Base-by-base conservation (phyloP, 768 basidiomycete genomes). In the Cubamyces sp. region DNA sequence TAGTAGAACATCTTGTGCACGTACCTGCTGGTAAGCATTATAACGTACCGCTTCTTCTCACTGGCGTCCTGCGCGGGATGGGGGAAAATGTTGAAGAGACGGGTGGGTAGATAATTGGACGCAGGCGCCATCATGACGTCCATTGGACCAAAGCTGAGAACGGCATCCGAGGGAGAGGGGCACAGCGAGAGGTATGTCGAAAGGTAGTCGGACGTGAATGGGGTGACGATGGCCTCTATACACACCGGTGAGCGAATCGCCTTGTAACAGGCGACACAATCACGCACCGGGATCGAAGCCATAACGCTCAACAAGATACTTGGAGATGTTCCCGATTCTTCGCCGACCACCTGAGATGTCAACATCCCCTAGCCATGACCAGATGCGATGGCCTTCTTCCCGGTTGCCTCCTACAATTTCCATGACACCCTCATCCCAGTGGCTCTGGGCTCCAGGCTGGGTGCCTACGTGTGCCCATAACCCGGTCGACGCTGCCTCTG, bases 311-410 rank as follows among this genome's bases (percentile, higher is more conserved):
- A 86, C 86, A 43, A 93, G 80, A 69, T 92, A 94, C 69, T 86
- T 79, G 2, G 89, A 86, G 21, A 93, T 78, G 60, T 81, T 86
- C 7, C 88, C 90, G 2, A 82, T 76, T 47, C 86, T 82, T 62
- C 86, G 77, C 19, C 84, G 83, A 14, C 85, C 88, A 46, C 87
- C 85, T 12, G 84, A 83, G 37, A 81, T 70, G 67, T 92, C 90
- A 11, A 92, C 92, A 34, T 91, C 90, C n/a, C 92, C 92, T 6
- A 94, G 76, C 90, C 91, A 91, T 3, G 84, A 84, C 66, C 88
- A 81, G 46, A 94, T 86, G 47, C 86, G 77, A 66, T 86, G 76
- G 2, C 86, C 90, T 67, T 91, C 91, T 64, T 92, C 90, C 54
- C 85, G 75, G 61, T 84, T 86, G 0, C 92, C 90, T 41, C 87